A percentile compares a stretch with the other conserved stretches of the same genome.
phyloP scores from a whole-genome alignment of 1,284 basidiomycete genomes.

The Fomitiporia mediterranea region DNA sequence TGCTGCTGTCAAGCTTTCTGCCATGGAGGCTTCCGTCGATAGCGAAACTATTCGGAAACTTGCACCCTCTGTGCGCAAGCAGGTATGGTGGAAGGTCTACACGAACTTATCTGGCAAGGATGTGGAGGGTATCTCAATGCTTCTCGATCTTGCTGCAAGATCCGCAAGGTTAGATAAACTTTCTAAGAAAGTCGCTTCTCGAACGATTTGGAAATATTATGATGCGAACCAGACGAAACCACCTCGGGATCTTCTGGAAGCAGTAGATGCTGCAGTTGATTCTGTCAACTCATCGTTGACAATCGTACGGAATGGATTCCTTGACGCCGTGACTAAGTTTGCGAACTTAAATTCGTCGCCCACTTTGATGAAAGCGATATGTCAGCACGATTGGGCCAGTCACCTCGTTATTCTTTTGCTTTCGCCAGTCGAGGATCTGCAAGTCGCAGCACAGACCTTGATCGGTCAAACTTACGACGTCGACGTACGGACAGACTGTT shows the following conservation, averaged over 20 bases:
- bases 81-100: slow-evolving; percentile 69
- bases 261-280: slow-evolving; percentile 33
- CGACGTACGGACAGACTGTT: slow-evolving; percentile 81
- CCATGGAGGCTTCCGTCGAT: slow-evolving; percentile 40
- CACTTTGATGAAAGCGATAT: slow-evolving; percentile 49
- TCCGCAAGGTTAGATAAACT: slow-evolving; percentile 67
- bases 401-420: slow-evolving; percentile 66
- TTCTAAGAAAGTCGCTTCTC: slow-evolving; percentile 44
- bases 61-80: slow-evolving; percentile 44
- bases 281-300: slow-evolving; percentile 56
- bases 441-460: slow-evolving; percentile 68
- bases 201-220: slow-evolving; percentile 32
- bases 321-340: slow-evolving; percentile 55
- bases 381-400: slow-evolving; percentile 46
- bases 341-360: slow-evolving; percentile 52
- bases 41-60: slow-evolving; percentile 37
- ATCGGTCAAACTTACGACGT: slow-evolving; percentile 81
- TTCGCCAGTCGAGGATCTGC: slow-evolving; percentile 73
- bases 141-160: slow-evolving; percentile 54
- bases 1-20: slow-evolving; percentile 42
- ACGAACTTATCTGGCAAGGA: slow-evolving; percentile 54
- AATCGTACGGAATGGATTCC: slow-evolving; percentile 57
- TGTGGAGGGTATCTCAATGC: slow-evolving; percentile 46
- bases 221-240: slow-evolving; percentile 21
- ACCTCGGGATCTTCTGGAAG: slow-evolving; percentile 14